A percentile compares a stretch with the other conserved stretches of the same genome.
Evolutionary conservation across 2,329 filamentous ascomycete species (phyloP).

Genomic region (Dactylellina haptotyla): DNA sequence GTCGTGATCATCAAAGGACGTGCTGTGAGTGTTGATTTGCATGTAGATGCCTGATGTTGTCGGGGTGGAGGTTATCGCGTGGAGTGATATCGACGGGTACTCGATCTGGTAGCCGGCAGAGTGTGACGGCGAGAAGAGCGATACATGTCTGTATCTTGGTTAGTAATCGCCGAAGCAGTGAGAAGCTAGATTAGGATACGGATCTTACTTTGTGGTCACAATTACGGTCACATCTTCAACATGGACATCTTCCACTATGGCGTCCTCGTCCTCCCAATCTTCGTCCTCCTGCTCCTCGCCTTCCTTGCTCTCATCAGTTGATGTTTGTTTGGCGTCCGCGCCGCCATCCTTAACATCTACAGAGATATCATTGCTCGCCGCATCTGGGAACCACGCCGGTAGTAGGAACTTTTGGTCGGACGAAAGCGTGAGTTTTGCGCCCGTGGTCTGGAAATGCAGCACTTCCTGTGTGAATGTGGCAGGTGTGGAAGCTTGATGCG

Average conservation of each 20-base stretch:
- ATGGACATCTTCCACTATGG: conserved; percentile 48
- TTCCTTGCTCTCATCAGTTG: background rate
- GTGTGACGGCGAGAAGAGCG: conserved; percentile 29
- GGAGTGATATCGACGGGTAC: conserved; percentile 41
- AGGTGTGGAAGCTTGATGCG: conserved; percentile 48
- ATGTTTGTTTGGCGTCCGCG: background rate
- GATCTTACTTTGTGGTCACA: conserved; percentile 40
- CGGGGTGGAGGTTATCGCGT: conserved; percentile 49
- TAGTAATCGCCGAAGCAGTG: background rate
- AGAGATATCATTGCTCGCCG: conserved; percentile 37
- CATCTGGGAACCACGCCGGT: conserved; percentile 47
- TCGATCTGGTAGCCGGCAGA: conserved; percentile 45
- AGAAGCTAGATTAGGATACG: too few relatives aligned
- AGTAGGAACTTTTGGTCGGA: conserved; percentile 52
- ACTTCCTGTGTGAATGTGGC: conserved; percentile 48
- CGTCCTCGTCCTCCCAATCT: conserved; percentile 52
- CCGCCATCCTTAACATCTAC: conserved; percentile 25
- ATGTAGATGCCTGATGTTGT: conserved; percentile 52
- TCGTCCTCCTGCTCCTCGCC: conserved; percentile 35
- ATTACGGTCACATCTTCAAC: conserved; percentile 37
- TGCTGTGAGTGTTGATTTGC: conserved; percentile 50
- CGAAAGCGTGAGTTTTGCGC: conserved; percentile 46
- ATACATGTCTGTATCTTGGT: conserved; percentile 21
- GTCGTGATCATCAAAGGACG: conserved; percentile 51
- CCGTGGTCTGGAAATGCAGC: conserved; percentile 32